Percentiles rank a stretch among this genome's conserved stretches.
These are phyloP conservation scores for Phytophthora syringae DNA, from an alignment of 352 stramenopile genomes.

Conservation along the genomic window DNA sequence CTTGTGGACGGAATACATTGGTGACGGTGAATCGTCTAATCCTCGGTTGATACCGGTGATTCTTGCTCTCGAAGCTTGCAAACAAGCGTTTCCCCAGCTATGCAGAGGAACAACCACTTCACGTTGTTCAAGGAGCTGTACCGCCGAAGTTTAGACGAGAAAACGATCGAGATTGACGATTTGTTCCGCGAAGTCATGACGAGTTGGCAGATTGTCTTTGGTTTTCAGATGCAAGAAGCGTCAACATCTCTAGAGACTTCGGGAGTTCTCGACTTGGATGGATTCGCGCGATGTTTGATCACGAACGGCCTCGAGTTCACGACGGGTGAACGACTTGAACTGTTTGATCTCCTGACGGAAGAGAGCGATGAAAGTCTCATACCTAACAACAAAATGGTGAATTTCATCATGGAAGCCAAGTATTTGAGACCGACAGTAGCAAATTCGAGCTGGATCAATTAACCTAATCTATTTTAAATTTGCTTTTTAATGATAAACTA, in stretches of 20 bases:
- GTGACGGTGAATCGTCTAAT: slow-evolving; percentile 51
- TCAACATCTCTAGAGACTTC: slow-evolving; percentile 27
- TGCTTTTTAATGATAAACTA: too few species aligned
- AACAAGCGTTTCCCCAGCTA: slow-evolving; percentile 45
- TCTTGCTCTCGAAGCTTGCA: slow-evolving; percentile 54
- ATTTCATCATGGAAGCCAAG: slow-evolving; percentile 40
- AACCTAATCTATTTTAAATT: too few species aligned
- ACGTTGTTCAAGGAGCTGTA: slow-evolving; percentile 46
- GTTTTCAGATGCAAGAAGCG: slow-evolving; percentile 35
- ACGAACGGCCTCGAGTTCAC: slow-evolving; percentile 57
- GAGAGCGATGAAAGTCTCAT: slow-evolving; percentile 44
- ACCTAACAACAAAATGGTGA: slow-evolving; percentile 35
- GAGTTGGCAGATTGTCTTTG: slow-evolving; percentile 50
- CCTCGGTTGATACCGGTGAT: slow-evolving; percentile 23
- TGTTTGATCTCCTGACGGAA: slow-evolving; percentile 57
- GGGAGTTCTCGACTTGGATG: slow-evolving; percentile 44
- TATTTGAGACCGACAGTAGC: slow-evolving; percentile 19
- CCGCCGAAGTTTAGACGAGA: slow-evolving; percentile 44
- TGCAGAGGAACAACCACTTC: slow-evolving; percentile 46
- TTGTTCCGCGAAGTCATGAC: slow-evolving; percentile 51
- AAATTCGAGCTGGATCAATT: too few species aligned
- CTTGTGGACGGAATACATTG: slow-evolving; percentile 69
- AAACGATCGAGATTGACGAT: slow-evolving; percentile 48
- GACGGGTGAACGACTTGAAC: slow-evolving; percentile 57
- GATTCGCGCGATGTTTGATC: slow-evolving; percentile 42